Evolutionary conservation across 2,329 filamentous ascomycete species (phyloP).

Genomic region (Exophiala dermatitidis): DNA sequence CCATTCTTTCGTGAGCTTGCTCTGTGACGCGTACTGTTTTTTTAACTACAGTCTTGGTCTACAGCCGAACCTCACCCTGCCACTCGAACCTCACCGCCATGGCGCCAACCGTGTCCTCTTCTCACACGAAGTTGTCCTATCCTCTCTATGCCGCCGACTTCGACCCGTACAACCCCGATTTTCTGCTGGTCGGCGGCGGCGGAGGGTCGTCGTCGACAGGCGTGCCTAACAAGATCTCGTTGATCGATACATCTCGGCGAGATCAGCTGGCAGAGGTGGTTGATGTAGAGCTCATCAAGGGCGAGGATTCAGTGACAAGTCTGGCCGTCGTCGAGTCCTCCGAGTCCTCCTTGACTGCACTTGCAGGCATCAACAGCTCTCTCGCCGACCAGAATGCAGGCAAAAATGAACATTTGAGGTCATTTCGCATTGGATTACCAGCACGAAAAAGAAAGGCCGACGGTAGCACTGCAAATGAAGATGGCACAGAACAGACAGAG

Average conservation of each 20-base stretch:
- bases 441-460: conserved; percentile 36
- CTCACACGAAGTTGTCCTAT: conserved; percentile 54
- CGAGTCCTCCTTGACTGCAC: conserved; percentile 47
- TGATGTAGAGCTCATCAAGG: conserved; percentile 69
- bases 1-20: too few species aligned
- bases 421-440: conserved; percentile 58
- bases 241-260: conserved; percentile 63
- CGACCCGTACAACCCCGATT: conserved; percentile 68
- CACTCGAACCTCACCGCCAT: conserved; percentile 3
- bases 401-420: conserved; percentile 76
- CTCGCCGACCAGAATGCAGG: conserved; percentile 63
- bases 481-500: conserved; percentile 16
- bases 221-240: conserved; percentile 73
- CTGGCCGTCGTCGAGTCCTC: conserved; percentile 61
- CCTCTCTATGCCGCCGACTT: conserved; percentile 85
- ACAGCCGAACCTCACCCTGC: background rate
- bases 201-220: conserved; percentile 75
- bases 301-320: conserved; percentile 85
- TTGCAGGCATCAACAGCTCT: conserved; percentile 80
- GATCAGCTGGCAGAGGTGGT: conserved; percentile 57
- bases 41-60: too few species aligned
- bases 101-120: conserved; percentile 19
- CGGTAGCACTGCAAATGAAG: conserved; percentile 15
- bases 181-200: conserved; percentile 76
- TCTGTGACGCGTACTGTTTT: too few species aligned